Percentiles rank a stretch among this genome's conserved stretches.
Evolutionary conservation across 1,284 basidiomycete genomes (phyloP).

Genomic region (Mycocalia duriaeana): DNA sequence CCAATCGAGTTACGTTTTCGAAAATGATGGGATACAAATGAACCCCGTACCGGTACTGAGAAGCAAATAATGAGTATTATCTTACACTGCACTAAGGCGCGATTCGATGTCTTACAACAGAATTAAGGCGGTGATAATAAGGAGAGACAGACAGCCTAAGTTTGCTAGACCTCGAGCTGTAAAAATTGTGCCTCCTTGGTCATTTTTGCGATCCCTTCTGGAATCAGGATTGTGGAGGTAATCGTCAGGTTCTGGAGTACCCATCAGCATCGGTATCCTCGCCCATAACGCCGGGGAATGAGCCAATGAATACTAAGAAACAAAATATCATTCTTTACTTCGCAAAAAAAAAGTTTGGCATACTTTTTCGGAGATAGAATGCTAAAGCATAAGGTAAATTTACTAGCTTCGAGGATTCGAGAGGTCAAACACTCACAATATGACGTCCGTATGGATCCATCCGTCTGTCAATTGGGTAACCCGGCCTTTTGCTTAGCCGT

Average conservation of each 20-base stretch:
- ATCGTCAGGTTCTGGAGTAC: constrained; percentile 35
- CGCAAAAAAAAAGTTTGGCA: neutral
- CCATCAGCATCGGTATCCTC: constrained; percentile 23
- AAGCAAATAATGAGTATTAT: constrained; percentile 1
- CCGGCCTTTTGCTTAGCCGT: too few species aligned
- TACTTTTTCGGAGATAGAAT: constrained; percentile 8
- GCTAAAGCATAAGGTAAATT: too few species aligned
- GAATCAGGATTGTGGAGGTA: constrained; percentile 42
- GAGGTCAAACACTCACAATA: neutral
- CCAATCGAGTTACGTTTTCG: too few species aligned
- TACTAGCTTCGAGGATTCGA: neutral
- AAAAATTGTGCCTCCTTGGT: constrained; percentile 31
- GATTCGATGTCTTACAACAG: constrained; percentile 43
- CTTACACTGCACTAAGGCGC: constrained; percentile 25
- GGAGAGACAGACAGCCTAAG: constrained; percentile 57
- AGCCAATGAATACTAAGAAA: constrained; percentile 27
- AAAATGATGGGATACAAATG: too few species aligned
- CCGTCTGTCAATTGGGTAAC: too few species aligned
- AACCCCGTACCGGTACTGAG: constrained; percentile 1
- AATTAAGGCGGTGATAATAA: constrained; percentile 40
- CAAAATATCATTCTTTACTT: neutral
- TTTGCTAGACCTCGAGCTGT: constrained; percentile 56
- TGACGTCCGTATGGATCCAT: too few species aligned
- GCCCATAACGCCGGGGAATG: constrained; percentile 31
- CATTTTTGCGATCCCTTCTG: constrained; percentile 25